Evolutionary conservation across 129 eudicot genomes (phyloP), one percentile per base, ranked within the genome.

Genomic region (Tanacetum coccineum): DNA sequence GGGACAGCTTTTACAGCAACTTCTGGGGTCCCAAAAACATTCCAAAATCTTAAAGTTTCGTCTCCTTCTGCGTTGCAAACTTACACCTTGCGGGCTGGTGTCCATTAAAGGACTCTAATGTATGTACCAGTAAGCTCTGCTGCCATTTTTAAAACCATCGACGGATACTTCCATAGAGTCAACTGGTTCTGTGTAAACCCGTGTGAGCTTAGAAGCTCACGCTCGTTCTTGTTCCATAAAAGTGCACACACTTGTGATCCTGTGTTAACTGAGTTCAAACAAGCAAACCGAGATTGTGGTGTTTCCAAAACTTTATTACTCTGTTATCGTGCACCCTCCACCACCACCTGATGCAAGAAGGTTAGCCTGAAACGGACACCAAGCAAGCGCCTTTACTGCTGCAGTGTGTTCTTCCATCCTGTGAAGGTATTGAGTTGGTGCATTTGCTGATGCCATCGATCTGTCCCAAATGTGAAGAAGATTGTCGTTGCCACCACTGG

Each of bases 21-120:
- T 63, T 81, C 88, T 7, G 97, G 99, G 18, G 90, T 79, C 40
- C 99, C 99, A 51, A 94, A 94, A 4, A 87, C 95, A 58, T 94
- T 89, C 99, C 99, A 94, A 46, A 94, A 89, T 59, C 99, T 78
- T 66, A 89, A 81, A 0, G 96, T 89, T 72, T 94, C 99, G 45
- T 94, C 99, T n/a, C n/a, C n/a, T 14, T 88, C 99, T 0, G 96
- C 98, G 99, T 86, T 62, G 95, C 99, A 25, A 94, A 96, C 3
- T 95, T 89, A 73, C 96, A 89, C 14, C 99, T 96, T 71, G 89
- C 99, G 96, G 99, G 59, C 95, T 84, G 87, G 96, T 55, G 92
- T n/a, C 82, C 96, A 93, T 88, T 60, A 86, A 68, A 93, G 88
- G 47, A 86, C 96, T 70, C 96, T 82, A 96, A 93, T 4, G 95